Base-by-base conservation (phyloP, 805 yeast genomes). In the Cyberlindnera maritima region DNA sequence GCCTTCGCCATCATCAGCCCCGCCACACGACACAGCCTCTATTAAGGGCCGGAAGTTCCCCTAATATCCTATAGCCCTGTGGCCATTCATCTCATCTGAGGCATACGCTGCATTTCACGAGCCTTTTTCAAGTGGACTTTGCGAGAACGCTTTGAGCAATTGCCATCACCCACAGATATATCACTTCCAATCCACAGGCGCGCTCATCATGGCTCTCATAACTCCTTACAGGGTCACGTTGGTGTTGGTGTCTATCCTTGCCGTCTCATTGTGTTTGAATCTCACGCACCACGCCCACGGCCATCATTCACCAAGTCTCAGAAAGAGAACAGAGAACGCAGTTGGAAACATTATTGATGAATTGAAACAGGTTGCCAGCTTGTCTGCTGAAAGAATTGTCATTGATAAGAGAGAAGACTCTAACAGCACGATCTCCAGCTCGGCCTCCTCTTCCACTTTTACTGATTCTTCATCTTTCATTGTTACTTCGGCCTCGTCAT, bases 401-500 rank as follows among this genome's bases (percentile, higher is more conserved):
- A 13, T 41, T 26, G 40, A 29, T 4, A 42, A 15, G n/a, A 35
- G 45, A 42, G 45, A 21, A 4, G 45, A 36, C 7, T n/a, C 15
- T 4, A 28, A 28, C 13, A 41, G 25, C 19, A 11, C 36, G 11
- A 42, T 14, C 25, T 21, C 25, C 25, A n/a, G n/a, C n/a, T n/a
- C n/a, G n/a, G n/a, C n/a, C n/a, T n/a, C 25, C 25, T 21, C 25
- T 21, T 6, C 25, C 25, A 21, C 25, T 21, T 21, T 21, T 9
- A 21, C 8, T 21, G 25, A 21, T 21, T 21, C 26, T 14, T 35
- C 37, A 20, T 14, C 18, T 23, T 36, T 8, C 31, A 12, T 36
- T 13, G 19, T 17, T 9, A 21, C 15, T 21, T 36, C n/a, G n/a
- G n/a, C n/a, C n/a, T n/a, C n/a, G 9, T 9, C 25, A 21, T 6